Base-by-base conservation (phyloP, 2,329 filamentous ascomycete genomes). In the Lecanoromycetidae sp. region DNA sequence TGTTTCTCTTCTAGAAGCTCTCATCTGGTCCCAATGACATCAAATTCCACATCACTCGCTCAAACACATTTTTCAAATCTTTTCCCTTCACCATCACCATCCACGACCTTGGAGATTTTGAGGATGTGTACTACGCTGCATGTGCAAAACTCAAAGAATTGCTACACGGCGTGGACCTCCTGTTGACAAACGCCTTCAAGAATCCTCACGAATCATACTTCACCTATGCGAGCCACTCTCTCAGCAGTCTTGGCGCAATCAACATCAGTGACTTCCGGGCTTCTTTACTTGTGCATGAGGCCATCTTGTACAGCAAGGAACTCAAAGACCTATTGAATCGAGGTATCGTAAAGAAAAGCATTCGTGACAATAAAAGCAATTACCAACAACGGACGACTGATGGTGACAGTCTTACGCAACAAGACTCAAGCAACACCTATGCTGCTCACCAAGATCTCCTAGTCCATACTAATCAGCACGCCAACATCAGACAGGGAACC, bases 71-170 rank as follows among this genome's bases (percentile, higher is more conserved):
- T 4, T 52, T 52, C 22, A 23, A 9, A 5, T 39, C 23, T 10
- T 22, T 26, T 17, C 47, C 42, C 20, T 49, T 20, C 32, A n/a
- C 43, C 17, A 44, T 50, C 17, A 44, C 33, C 12, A 19, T 42
- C 23, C 39, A 30, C 10, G 47, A 52, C 19, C 51, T 54, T 15
- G 46, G 35, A 30, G 41, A 51, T 9, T 46, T 54, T 23, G 52
- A 54, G 38, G 51, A 52, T 35, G 35, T 54, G 17, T 54, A 54
- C 33, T 53, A 53, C 41, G 51, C 51, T 5, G 20, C 49, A 15
- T 51, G 48, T 22, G 48, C 45, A 33, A 54, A 51, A 36, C 32
- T 52, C 39, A 50, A 51, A 35, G 44, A 53, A 7, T 46, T 52
- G 23, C 15, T 33, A 19, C 44, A 50, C n/a, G 33, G 40, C 22